A percentile compares a stretch with the other conserved stretches of the same genome.
Conservation (phyloP, 208 protist species). For the Acanthamoeba royreba region DNA sequence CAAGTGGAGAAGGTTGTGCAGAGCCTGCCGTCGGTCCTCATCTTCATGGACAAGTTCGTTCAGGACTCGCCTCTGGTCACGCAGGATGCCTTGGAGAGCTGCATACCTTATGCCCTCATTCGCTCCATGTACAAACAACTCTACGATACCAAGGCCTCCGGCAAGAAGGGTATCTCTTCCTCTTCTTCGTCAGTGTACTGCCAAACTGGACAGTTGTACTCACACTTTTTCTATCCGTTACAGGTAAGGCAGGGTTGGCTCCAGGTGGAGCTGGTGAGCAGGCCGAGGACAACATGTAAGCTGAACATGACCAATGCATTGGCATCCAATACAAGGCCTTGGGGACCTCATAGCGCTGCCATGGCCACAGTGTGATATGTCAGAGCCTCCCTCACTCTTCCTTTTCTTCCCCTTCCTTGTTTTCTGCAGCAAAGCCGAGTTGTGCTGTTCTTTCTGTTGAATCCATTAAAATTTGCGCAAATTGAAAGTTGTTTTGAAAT, state of each 20-base stretch:
- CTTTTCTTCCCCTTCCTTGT: neutral
- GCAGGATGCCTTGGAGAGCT: neutral
- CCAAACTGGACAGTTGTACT: neutral
- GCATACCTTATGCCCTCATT: constrained; percentile 16
- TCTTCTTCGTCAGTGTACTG: neutral
- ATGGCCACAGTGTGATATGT: no score
- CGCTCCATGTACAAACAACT: constrained; percentile 41
- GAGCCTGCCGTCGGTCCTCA: constrained; percentile 20
- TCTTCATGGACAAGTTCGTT: constrained; percentile 42
- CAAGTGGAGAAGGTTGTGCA: constrained; percentile 29
- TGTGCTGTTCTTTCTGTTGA: no score
- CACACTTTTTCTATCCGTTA: no score
- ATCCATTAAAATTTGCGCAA: no score
- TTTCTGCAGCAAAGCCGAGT: no score
- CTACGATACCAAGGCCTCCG: constrained; percentile 1
- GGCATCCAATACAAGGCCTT: no score
- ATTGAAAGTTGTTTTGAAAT: no score
- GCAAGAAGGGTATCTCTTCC: neutral
- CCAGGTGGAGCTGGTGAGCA: neutral
- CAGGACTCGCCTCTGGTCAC: neutral
- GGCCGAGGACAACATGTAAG: neutral
- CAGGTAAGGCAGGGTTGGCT: neutral
- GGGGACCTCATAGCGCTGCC: no score
- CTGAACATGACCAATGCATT: no score
- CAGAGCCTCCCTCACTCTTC: no score